A percentile compares a stretch with the other conserved stretches of the same genome.
Evolutionary conservation across 441 rosid genomes (phyloP).

Genomic region (Daphne laureola): DNA sequence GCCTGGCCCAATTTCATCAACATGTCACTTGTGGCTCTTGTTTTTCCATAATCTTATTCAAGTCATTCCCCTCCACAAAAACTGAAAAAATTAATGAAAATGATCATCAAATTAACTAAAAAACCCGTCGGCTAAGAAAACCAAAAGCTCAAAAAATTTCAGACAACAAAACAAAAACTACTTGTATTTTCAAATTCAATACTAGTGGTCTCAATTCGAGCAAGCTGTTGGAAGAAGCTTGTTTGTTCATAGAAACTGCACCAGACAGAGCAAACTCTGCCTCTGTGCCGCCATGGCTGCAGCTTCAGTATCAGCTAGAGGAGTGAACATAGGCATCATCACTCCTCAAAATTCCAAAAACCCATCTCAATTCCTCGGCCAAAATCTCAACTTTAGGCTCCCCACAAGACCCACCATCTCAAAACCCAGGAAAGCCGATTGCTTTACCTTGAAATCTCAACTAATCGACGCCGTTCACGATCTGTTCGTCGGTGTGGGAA

Average conservation of each 20-base stretch:
- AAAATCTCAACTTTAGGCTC: slow-evolving; percentile 30
- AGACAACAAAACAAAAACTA: no score
- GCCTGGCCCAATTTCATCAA: no score
- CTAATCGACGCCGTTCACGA: slow-evolving; percentile 49
- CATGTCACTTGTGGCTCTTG: no score
- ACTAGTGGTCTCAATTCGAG: slow-evolving; percentile 26
- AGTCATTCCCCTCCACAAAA: no score
- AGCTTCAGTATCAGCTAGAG: slow-evolving; percentile 50
- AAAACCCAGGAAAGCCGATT: slow-evolving; percentile 22
- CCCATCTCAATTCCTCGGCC: slow-evolving; percentile 56
- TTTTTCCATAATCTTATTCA: no score
- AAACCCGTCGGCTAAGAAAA: no score
- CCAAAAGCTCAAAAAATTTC: no score
- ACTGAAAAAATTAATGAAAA: no score
- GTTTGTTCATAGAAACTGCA: slow-evolving; percentile 9
- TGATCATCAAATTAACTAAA: no score
- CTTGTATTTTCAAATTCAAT: background rate
- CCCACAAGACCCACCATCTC: slow-evolving; percentile 18
- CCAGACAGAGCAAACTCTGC: slow-evolving; percentile 2
- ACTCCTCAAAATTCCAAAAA: slow-evolving; percentile 25
- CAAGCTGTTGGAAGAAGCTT: no score
- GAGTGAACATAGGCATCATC: slow-evolving; percentile 32
- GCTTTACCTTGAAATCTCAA: slow-evolving; percentile 38
- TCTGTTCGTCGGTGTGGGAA: slow-evolving; percentile 83
- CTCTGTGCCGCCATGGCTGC: slow-evolving; percentile 39